Evolutionary conservation across 495 filamentous ascomycete genomes (phyloP), one percentile per base, ranked within the genome.

Genomic region (Platismatia glauca): DNA sequence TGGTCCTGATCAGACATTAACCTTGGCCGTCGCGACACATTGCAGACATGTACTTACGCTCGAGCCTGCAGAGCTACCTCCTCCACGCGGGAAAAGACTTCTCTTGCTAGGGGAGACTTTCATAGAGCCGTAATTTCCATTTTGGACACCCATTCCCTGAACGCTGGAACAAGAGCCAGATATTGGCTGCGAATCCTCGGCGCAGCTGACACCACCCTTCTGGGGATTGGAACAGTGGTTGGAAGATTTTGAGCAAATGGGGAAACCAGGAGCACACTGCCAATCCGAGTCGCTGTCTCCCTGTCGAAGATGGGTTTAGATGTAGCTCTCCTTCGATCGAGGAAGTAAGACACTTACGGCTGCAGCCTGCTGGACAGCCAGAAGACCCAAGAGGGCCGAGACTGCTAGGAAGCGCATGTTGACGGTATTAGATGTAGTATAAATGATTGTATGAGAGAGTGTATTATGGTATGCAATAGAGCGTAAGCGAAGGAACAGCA

Each of bases 171-270:
- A 61, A 53, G 46, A 41, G 27, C 59, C 59, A 27, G 38, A 24
- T 4, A 50, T 38, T 16, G 53, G 16, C 18, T 55, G 38, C 35
- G 59, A 50, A 3, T 29, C 8, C 16, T 39, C 81, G 55, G 71
- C 71, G 82, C 86, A 96, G 79, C 86, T 80, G 69, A 88, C 90
- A 43, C 92, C 91, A 24, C 67, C 66, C 31, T 77, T 71, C 73
- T 92, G 87, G 60, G 85, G 67, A 20, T 81, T 71, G 56, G 79
- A 84, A 78, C 91, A 95, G 27, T 63, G 24, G 18, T 95, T 93
- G 76, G 90, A 75, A 69, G 83, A 86, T 78, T 89, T 91, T 57
- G 75, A 75, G 11, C 55, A 70, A 72, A 71, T 71, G 62, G 22
- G 68, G 33, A 63, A 22, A 43, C 59, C 12, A 46, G 64, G 63